phyloP scores from a whole-genome alignment of 2,329 filamentous ascomycete species.

The Talaromyces pinophilus region DNA sequence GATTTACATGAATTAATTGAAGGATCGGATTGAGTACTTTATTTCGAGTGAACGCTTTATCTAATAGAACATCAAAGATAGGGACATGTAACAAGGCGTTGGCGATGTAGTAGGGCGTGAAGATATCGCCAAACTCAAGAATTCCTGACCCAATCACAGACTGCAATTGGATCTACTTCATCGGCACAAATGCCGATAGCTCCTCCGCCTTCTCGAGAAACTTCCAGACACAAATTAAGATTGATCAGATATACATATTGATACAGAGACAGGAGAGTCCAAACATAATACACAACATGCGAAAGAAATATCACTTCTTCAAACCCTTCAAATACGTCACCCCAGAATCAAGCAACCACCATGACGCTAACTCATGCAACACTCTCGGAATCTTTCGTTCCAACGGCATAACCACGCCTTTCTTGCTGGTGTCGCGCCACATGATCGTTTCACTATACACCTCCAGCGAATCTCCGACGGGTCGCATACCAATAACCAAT shows the following conservation, averaged over 20 bases:
- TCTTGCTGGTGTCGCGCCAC: slow-evolving; percentile 31
- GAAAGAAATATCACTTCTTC: slow-evolving; percentile 14
- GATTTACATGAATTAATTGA: not conserved
- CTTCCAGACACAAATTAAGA: not conserved
- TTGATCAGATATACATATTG: not conserved
- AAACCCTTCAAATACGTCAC: slow-evolving; percentile 33
- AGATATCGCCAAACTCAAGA: not conserved
- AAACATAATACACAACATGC: not conserved
- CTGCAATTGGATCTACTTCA: not conserved
- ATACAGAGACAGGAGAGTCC: not conserved
- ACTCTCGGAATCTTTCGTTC: slow-evolving; percentile 33
- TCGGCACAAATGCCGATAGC: slow-evolving; percentile 1
- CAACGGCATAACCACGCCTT: slow-evolving; percentile 31
- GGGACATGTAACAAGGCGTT: not conserved
- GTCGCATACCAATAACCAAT: slow-evolving; percentile 30
- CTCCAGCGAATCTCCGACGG: slow-evolving; percentile 17
- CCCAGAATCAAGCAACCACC: slow-evolving; percentile 42
- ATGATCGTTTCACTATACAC: slow-evolving; percentile 35
- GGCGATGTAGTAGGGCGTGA: not conserved
- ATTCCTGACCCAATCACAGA: not conserved
- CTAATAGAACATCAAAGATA: not conserved
- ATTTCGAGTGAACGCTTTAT: not conserved
- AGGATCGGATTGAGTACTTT: not conserved
- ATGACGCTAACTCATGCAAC: slow-evolving; percentile 38
- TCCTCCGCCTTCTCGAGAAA: not conserved